A percentile compares a stretch with the other conserved stretches of the same genome.
Evolutionary conservation across 805 yeast genomes (phyloP).

Genomic region (Debaryomyces castellii): DNA sequence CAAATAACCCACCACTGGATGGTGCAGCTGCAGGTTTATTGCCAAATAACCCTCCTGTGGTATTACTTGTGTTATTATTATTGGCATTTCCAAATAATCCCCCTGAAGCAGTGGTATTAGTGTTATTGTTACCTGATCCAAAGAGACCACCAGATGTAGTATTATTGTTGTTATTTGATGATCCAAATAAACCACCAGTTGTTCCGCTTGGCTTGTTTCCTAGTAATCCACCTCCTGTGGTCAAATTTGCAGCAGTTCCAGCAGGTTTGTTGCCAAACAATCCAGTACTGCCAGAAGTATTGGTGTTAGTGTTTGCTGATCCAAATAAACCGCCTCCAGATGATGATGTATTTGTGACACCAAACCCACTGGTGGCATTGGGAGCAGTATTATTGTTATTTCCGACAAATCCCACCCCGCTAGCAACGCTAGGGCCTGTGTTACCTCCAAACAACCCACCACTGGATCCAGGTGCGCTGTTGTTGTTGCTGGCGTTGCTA

Average conservation of each 20-base stretch:
- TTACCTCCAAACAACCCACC: conserved; percentile 3
- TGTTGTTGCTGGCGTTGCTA: neutral
- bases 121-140: neutral
- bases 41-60: conserved; percentile 7
- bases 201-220: conserved; percentile 10
- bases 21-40: conserved; percentile 6
- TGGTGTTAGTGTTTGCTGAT: conserved; percentile 1
- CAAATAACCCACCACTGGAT: conserved; percentile 13
- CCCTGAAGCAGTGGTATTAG: neutral
- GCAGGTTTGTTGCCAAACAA: conserved; percentile 3
- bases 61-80: conserved; percentile 1
- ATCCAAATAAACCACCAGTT: conserved; percentile 7
- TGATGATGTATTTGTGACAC: conserved; percentile 1
- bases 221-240: conserved; percentile 13
- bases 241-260: conserved; percentile 2
- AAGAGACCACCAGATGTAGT: conserved; percentile 3
- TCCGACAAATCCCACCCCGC: conserved; percentile 15
- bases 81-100: conserved; percentile 7
- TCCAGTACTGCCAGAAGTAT: conserved; percentile 3
- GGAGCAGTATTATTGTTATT: conserved; percentile 4
- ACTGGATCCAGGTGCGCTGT: conserved; percentile 1
- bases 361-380: neutral
- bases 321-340: conserved; percentile 16
- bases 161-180: neutral
- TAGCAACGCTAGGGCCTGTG: conserved; percentile 3